These are phyloP conservation scores for Monosporozyma yasuniensis DNA, from an alignment of 805 yeast species.

Conservation along the genomic window DNA sequence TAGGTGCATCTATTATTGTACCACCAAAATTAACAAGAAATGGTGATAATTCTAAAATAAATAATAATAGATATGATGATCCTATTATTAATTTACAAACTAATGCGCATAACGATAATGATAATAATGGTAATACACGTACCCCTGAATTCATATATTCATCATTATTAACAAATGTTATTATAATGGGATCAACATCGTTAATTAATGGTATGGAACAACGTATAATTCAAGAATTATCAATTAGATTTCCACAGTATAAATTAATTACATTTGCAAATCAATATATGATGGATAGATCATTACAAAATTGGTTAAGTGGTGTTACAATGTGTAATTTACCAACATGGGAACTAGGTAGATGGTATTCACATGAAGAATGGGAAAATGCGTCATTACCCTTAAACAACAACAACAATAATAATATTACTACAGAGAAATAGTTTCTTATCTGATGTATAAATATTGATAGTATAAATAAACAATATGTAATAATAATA, in stretches of 20 bases:
- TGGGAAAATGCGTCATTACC: neutral
- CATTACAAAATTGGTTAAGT: conserved; percentile 77
- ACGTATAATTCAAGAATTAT: conserved; percentile 61
- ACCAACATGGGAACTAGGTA: conserved; percentile 26
- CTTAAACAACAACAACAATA: too few species aligned
- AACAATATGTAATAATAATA: too few species aligned
- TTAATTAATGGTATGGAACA: conserved; percentile 76
- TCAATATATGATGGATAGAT: conserved; percentile 66
- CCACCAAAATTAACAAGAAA: neutral
- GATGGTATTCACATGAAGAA: conserved; percentile 12
- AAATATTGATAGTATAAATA: too few species aligned
- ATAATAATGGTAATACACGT: neutral
- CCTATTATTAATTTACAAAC: neutral
- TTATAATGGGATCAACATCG: conserved; percentile 74
- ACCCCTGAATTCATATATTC: conserved; percentile 26
- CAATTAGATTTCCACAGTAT: conserved; percentile 66
- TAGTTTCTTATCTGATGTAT: too few species aligned
- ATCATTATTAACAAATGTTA: conserved; percentile 43
- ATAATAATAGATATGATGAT: neutral
- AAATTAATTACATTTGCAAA: conserved; percentile 78
- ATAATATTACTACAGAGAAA: too few species aligned
- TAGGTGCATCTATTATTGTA: conserved; percentile 2
- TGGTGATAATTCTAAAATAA: neutral
- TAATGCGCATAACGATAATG: neutral
- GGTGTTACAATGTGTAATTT: conserved; percentile 36